phyloP scores from a whole-genome alignment of 2,329 filamentous ascomycete species.

The Podosphaera fusca region DNA sequence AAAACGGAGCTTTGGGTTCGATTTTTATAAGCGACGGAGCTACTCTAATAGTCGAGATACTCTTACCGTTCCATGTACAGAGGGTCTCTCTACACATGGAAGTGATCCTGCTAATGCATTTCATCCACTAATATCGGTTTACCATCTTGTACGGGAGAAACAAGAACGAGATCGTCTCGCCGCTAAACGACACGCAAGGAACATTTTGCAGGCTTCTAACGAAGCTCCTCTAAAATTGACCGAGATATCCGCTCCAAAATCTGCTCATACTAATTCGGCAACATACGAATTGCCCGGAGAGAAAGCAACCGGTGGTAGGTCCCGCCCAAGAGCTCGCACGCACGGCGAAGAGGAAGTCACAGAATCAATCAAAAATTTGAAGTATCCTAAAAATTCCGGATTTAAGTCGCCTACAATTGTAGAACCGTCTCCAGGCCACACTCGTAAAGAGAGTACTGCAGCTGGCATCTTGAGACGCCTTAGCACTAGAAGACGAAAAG shows the following conservation, averaged over 20 bases:
- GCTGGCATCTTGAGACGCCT: slow-evolving; percentile 69
- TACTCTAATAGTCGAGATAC: slow-evolving; percentile 79
- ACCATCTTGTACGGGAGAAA: slow-evolving; percentile 91
- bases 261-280: slow-evolving; percentile 68
- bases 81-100: slow-evolving; percentile 52
- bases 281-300: slow-evolving; percentile 78
- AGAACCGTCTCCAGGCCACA: slow-evolving; percentile 29
- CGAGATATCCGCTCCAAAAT: slow-evolving; percentile 58
- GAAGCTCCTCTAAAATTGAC: slow-evolving; percentile 36
- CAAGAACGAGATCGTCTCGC: slow-evolving; percentile 49
- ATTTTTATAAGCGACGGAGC: slow-evolving; percentile 89
- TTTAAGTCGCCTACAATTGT: slow-evolving; percentile 25
- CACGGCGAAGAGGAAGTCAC: slow-evolving; percentile 83
- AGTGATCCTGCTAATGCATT: slow-evolving; percentile 82
- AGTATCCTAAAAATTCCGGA: slow-evolving; percentile 25
- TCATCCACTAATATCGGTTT: slow-evolving; percentile 77
- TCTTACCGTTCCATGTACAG: slow-evolving; percentile 58
- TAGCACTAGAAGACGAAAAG: slow-evolving; percentile 62
- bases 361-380: slow-evolving; percentile 45
- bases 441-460: slow-evolving; percentile 71
- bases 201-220: slow-evolving; percentile 30
- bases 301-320: slow-evolving; percentile 61
- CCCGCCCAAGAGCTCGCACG: slow-evolving; percentile 67
- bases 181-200: slow-evolving; percentile 32
- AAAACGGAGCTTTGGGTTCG: slow-evolving; percentile 67